Evolutionary conservation across 2,329 filamentous ascomycete genomes (phyloP), one percentile per base, ranked within the genome.

Genomic region (Nothophaeocryptopus gaeumannii): DNA sequence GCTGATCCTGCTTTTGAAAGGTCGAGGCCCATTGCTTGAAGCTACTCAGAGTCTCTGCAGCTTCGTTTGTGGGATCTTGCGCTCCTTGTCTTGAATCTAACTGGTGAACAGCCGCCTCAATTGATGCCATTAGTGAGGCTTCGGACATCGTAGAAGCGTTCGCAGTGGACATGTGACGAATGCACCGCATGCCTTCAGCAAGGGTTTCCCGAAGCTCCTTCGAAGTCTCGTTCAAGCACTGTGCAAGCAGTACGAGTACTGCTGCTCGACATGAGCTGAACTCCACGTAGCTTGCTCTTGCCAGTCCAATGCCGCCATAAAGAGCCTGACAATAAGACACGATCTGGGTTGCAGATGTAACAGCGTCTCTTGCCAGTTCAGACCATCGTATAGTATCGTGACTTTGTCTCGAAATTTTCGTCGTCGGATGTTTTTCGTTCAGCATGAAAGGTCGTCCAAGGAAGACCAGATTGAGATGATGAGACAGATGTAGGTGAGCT

Each of bases 221-320:
- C 0, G 65, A 63, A 16, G 31, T 55, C 45, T 40, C 46, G 54
- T 49, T 64, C 4, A 69, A 60, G 1, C 64, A 62, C 35, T 66
- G 58, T 11, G 67, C 67, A n/a, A 70, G 64, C 8, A 70, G 47
- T 0, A 67, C 68, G 2, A 70, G 51, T 7, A 70, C 48, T 2
- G 68, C 60, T 3, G 66, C 67, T 10, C 68, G 61, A 42, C 68
- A 70, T 2, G 65, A 64, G 45, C 65, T 69, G 51, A 65, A 70
- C 33, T 70, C 68, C 15, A 64, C 62, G 36, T 70, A 70, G 1
- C 65, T 69, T 1, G 66, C 61, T 43, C 65, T 56, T 1, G 67
- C 65, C 0, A 70, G 56, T 1, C 67, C 66, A 2, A 58, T 42
- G 0, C 58, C 55, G 14, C 58, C 53, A 10, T 56, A 62, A 5